Base-by-base conservation (phyloP, 2,329 filamentous ascomycete genomes). In the Myriosclerotinia duriaeana region DNA sequence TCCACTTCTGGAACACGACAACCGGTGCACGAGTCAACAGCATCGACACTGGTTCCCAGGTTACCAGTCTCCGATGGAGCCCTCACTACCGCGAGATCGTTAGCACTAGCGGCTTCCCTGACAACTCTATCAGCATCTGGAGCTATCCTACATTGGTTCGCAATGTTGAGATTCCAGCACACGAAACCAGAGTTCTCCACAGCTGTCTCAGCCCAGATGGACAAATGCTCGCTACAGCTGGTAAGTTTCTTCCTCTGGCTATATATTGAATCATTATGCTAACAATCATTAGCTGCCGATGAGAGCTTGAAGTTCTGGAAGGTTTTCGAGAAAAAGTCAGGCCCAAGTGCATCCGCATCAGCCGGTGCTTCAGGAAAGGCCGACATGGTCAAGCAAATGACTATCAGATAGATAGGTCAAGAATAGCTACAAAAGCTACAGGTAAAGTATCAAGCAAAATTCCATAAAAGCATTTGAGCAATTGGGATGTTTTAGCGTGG, bases 221-320 rank as follows among this genome's bases (percentile, higher is more conserved):
- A 63, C 95, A 99, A 83, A 97, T 97, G 88, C 87, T 99, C 66
- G 95, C 95, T 61, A 99, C 95, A 62, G 94, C 95, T 68, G 89
- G 86, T 88, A 80, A 82, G 85, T 78, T 65, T 46, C 30, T 42
- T 44, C 20, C 61, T 38, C 26, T n/a, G 30, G 8, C 26, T 40
- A 22, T 30, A 38, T 53, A 50, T 30, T 50, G 40, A 30, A 66
- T 67, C 63, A 66, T 67, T 64, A 72, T 71, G 70, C 78, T 79
- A 74, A 78, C 68, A 54, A 62, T 8, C 48, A 62, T 42, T 70
- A 87, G 91, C 94, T 73, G 93, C 94, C 48, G 95, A 99, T 75
- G 95, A 99, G 84, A 94, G 90, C 77, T 85, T 99, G 79, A 99
- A 99, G 83, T 99, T 99, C 85, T 99, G 95, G 95, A 99, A 99